Percentiles rank a stretch among this genome's conserved stretches.
Evolutionary conservation across 768 basidiomycete genomes (phyloP).

Genomic region (Boletus subparvulus): DNA sequence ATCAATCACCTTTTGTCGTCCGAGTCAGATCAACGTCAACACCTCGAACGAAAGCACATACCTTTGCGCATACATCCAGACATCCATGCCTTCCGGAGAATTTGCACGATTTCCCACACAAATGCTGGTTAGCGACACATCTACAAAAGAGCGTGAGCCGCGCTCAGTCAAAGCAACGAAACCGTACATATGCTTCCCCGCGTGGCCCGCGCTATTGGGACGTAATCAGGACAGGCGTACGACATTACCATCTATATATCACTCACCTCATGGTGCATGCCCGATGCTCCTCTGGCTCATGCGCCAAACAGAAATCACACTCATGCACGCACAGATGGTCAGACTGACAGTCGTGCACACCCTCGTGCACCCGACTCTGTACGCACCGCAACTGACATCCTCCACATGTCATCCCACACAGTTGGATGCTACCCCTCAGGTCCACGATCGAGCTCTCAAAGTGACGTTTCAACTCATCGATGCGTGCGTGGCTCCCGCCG

Average conservation of each 20-base stretch:
- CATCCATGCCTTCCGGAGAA: slow-evolving; percentile 51
- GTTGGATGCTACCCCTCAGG: slow-evolving; percentile 43
- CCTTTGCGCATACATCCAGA: slow-evolving; percentile 51
- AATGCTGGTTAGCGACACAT: slow-evolving; percentile 50
- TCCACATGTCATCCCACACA: slow-evolving; percentile 50
- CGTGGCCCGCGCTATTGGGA: slow-evolving; percentile 51
- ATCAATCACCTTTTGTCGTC: slow-evolving; percentile 39
- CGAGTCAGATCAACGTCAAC: background rate
- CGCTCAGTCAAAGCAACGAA: background rate
- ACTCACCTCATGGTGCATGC: slow-evolving; percentile 50
- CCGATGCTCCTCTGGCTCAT: slow-evolving; percentile 31
- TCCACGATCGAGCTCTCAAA: slow-evolving; percentile 46
- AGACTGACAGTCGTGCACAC: slow-evolving; percentile 50
- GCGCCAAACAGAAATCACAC: slow-evolving; percentile 42
- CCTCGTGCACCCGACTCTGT: slow-evolving; percentile 44
- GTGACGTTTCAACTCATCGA: slow-evolving; percentile 44
- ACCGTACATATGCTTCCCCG: slow-evolving; percentile 53
- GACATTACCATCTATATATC: background rate
- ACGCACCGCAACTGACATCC: slow-evolving; percentile 52
- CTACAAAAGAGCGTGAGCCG: slow-evolving; percentile 29
- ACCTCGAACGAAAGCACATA: slow-evolving; percentile 11
- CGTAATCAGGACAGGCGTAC: background rate
- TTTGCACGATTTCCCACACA: slow-evolving; percentile 54
- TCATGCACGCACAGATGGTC: slow-evolving; percentile 44
- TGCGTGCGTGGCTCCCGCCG: slow-evolving; percentile 35